Base-by-base conservation (phyloP, 306 rosid species). In the Trichosanthes cucumerina region DNA sequence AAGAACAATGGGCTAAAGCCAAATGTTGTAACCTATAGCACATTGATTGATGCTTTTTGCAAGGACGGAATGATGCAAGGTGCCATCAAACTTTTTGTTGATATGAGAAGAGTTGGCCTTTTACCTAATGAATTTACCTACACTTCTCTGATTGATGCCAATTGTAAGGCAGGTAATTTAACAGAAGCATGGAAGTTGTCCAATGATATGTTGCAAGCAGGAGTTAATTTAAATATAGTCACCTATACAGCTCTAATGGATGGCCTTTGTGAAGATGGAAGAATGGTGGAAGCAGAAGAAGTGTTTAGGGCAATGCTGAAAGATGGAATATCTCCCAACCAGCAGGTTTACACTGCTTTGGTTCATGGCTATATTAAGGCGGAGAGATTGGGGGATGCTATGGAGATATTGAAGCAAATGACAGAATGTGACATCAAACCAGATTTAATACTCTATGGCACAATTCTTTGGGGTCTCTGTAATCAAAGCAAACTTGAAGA, bases 41-140 rank as follows among this genome's bases (percentile, higher is more conserved):
- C 96, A 11, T 68, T 95, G 80, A 83, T 95, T 77, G 98, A 95
- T 82, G 93, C 97, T 53, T 95, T 95, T 84, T 92, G 98, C 85
- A 90, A 94, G 84, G 91, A 88, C 68, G 96, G 96, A 43, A 88
- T 95, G 96, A 82, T 88, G 94, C 86, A 82, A 82, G 90, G 86
- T 85, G 97, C 93, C 28, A 83, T 87, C 50, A 92, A 89, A 70
- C 87, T 92, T 86, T 92, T 88, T 52, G 90, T 92, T 66, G 95
- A 91, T 81, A 95, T 95, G 97, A 90, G 84, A 81, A 89, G 89
- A 31, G 85, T 88, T 81, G 93, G 93, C 80, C 92, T 92, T 79
- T 84, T 53, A 57, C 97, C 98, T 33, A 92, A 95, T 82, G 98
- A 95, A 79, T 87, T 85, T 81, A 89, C 98, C 13, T 92, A 87